phyloP scores from a whole-genome alignment of 306 rosid genomes.

The Crotalaria pallida region DNA sequence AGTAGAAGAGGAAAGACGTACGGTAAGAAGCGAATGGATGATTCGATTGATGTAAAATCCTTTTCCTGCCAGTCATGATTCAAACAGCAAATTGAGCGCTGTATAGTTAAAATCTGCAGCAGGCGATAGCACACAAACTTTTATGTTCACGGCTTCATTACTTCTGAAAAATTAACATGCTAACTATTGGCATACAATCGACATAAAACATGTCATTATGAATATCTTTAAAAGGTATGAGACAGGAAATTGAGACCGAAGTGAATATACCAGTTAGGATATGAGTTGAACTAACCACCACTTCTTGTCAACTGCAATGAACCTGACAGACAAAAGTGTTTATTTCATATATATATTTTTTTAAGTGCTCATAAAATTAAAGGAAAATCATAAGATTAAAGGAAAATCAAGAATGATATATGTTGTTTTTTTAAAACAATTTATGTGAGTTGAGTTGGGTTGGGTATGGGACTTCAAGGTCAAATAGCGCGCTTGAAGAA shows the following conservation, averaged over 20 bases:
- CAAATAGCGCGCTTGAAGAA: too few relatives aligned
- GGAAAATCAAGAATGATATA: not conserved
- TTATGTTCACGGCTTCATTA: not conserved
- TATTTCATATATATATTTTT: not conserved
- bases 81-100: constrained; percentile 10
- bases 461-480: too few relatives aligned
- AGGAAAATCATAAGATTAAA: not conserved
- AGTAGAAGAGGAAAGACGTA: constrained; percentile 32
- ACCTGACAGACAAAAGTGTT: not conserved
- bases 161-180: not conserved
- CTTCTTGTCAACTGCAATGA: not conserved
- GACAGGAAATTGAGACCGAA: not conserved
- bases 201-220: not conserved
- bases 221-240: not conserved
- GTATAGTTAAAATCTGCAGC: constrained; percentile 27
- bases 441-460: too few relatives aligned
- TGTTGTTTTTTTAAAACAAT: not conserved
- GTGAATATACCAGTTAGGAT: not conserved
- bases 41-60: constrained; percentile 40
- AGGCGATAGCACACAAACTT: constrained; percentile 12
- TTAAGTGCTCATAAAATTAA: too few relatives aligned
- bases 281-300: not conserved
- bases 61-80: constrained; percentile 39
- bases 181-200: not conserved
- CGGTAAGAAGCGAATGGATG: constrained; percentile 53